Evolutionary conservation across 1,139 yeast genomes (phyloP).

Genomic region (Hansenula anomala): DNA sequence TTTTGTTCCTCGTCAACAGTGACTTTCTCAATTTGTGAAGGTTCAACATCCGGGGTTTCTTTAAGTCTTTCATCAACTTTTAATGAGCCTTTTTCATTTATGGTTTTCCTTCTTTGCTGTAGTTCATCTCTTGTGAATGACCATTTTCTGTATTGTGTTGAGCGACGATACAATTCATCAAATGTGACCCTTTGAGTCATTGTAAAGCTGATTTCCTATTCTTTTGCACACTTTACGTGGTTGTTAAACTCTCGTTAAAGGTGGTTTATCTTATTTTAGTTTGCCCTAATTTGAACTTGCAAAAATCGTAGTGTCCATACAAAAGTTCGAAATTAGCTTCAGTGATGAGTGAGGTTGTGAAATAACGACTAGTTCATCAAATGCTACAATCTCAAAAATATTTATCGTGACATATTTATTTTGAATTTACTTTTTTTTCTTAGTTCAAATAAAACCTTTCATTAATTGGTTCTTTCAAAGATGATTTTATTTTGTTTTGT

Average conservation of each 20-base stretch:
- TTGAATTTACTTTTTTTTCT: constrained; percentile 2
- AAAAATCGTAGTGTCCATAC: no score
- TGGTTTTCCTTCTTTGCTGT: constrained; percentile 36
- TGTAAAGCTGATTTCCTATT: background rate
- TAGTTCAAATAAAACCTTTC: constrained; percentile 3
- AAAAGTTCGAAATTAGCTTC: background rate
- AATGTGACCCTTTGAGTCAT: constrained; percentile 38
- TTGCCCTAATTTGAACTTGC: no score
- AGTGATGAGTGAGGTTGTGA: background rate
- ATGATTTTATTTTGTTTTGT: background rate
- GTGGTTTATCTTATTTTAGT: no score
- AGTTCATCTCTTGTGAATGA: constrained; percentile 64
- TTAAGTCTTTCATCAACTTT: constrained; percentile 35
- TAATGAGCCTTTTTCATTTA: constrained; percentile 49
- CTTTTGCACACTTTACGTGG: no score
- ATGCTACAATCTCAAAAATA: background rate
- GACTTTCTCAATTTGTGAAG: constrained; percentile 42
- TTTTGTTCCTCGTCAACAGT: constrained; percentile 65
- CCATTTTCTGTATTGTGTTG: constrained; percentile 84
- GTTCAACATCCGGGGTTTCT: constrained; percentile 30
- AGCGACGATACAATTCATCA: constrained; percentile 83
- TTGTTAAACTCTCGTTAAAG: no score
- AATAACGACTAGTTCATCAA: no score
- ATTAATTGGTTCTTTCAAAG: constrained; percentile 3
- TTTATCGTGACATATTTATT: constrained; percentile 6